A percentile compares a stretch with the other conserved stretches of the same genome.
These are phyloP conservation scores for Kockovaella imperatae DNA, from an alignment of 768 basidiomycete species.

Conservation along the genomic window DNA sequence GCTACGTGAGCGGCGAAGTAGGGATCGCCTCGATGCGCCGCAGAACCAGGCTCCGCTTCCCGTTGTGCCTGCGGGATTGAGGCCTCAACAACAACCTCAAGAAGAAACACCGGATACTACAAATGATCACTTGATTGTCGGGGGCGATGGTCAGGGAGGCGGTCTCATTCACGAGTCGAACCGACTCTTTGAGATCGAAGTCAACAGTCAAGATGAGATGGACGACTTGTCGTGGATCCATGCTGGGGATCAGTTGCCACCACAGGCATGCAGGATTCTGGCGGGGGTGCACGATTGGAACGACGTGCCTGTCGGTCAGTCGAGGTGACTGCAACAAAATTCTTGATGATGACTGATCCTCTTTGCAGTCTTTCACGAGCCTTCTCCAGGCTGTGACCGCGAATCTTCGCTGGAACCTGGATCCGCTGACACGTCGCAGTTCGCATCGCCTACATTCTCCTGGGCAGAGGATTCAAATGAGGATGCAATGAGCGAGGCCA, in stretches of 20 bases:
- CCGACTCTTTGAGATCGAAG: constrained; percentile 34
- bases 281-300: constrained; percentile 25
- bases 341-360: too few relatives aligned
- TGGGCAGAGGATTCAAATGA: too few relatives aligned
- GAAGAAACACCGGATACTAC: constrained; percentile 1
- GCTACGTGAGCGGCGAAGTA: constrained; percentile 9
- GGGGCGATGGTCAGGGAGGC: constrained; percentile 27
- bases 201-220: constrained; percentile 31
- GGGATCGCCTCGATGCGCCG: neutral
- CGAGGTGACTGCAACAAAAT: too few relatives aligned
- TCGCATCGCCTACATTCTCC: too few relatives aligned
- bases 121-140: too few relatives aligned
- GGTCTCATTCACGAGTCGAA: constrained; percentile 19
- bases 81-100: neutral
- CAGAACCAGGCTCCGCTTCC: neutral
- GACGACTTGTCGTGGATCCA: constrained; percentile 27
- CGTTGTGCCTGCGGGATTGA: neutral
- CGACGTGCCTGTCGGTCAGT: constrained; percentile 16
- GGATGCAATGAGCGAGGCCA: too few relatives aligned
- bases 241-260: constrained; percentile 25
- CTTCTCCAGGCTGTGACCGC: too few relatives aligned
- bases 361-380: too few relatives aligned
- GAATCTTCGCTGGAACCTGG: too few relatives aligned
- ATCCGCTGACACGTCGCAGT: too few relatives aligned
- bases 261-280: constrained; percentile 31